These are phyloP conservation scores for Trichophyton schoenleinii DNA, from an alignment of 2,329 filamentous ascomycete genomes.

Conservation along the genomic window DNA sequence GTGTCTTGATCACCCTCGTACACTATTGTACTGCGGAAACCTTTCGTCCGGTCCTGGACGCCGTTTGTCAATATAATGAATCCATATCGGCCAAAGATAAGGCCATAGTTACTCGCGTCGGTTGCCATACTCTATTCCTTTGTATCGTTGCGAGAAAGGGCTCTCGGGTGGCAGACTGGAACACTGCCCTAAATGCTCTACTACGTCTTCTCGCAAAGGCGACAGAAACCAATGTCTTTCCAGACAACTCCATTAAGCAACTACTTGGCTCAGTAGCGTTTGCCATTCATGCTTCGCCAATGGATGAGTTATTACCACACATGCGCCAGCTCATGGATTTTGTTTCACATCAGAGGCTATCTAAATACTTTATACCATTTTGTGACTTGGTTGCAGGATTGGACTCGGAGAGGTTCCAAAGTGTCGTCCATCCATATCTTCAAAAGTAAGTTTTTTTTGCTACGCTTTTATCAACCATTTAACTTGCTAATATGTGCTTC, in stretches of 20 bases:
- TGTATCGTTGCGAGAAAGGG: slow-evolving; percentile 71
- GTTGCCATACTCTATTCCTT: slow-evolving; percentile 40
- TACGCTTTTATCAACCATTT: background rate
- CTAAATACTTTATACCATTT: slow-evolving; percentile 68
- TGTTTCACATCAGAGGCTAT: slow-evolving; percentile 53
- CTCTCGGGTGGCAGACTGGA: slow-evolving; percentile 61
- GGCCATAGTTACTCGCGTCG: slow-evolving; percentile 27
- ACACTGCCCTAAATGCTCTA: slow-evolving; percentile 46
- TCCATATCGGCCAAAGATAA: slow-evolving; percentile 20
- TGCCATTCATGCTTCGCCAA: slow-evolving; percentile 60
- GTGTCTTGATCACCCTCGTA: slow-evolving; percentile 66
- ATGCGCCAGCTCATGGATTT: slow-evolving; percentile 53
- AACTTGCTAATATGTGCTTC: slow-evolving; percentile 13
- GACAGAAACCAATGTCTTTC: slow-evolving; percentile 16
- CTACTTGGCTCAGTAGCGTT: slow-evolving; percentile 45
- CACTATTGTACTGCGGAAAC: slow-evolving; percentile 68
- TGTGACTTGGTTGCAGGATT: slow-evolving; percentile 69
- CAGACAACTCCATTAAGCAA: slow-evolving; percentile 19
- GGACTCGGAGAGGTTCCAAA: slow-evolving; percentile 60
- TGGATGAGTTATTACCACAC: slow-evolving; percentile 63
- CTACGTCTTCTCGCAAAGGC: slow-evolving; percentile 40
- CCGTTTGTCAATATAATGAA: slow-evolving; percentile 43
- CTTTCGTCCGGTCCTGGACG: slow-evolving; percentile 55
- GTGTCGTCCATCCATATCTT: slow-evolving; percentile 66
- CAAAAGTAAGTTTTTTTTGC: slow-evolving; percentile 46